A percentile compares a stretch with the other conserved stretches of the same genome.
These are phyloP conservation scores for Dendrocalamus sinicus DNA, from an alignment of 176 grass and related monocot species.

Conservation along the genomic window DNA sequence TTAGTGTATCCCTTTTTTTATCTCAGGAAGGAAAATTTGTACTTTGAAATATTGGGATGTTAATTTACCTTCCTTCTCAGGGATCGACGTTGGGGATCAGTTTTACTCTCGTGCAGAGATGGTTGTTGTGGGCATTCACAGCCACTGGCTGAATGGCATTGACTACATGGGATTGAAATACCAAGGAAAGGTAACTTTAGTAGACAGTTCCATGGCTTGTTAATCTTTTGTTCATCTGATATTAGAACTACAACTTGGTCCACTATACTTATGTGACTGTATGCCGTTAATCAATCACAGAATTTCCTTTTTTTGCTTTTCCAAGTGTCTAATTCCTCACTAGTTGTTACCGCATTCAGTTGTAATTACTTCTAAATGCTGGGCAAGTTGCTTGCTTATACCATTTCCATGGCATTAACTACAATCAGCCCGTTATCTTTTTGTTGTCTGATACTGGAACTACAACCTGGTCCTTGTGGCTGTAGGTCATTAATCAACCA, in stretches of 20 bases:
- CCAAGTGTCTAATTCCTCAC: background rate
- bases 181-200: conserved; percentile 57
- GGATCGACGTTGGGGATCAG: conserved; percentile 73
- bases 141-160: conserved; percentile 95
- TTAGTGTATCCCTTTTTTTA: conserved; percentile 16
- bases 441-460: conserved; percentile 6
- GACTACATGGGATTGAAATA: conserved; percentile 84
- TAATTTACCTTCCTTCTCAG: conserved; percentile 36
- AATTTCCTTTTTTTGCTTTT: background rate
- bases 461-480: background rate
- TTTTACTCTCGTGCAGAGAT: conserved; percentile 91
- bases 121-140: conserved; percentile 90
- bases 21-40: background rate
- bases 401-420: background rate
- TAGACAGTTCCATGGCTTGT: background rate
- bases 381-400: background rate
- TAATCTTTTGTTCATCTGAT: conserved; percentile 24
- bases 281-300: background rate
- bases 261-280: background rate
- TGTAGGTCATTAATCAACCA: background rate
- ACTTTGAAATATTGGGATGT: conserved; percentile 10
- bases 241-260: background rate
- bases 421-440: background rate
- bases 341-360: background rate
- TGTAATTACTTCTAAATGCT: background rate